Percentiles rank a stretch among this genome's conserved stretches.
Evolutionary conservation across 2,329 filamentous ascomycete species (phyloP).

Genomic region (Talaromyces albobiverticillius): DNA sequence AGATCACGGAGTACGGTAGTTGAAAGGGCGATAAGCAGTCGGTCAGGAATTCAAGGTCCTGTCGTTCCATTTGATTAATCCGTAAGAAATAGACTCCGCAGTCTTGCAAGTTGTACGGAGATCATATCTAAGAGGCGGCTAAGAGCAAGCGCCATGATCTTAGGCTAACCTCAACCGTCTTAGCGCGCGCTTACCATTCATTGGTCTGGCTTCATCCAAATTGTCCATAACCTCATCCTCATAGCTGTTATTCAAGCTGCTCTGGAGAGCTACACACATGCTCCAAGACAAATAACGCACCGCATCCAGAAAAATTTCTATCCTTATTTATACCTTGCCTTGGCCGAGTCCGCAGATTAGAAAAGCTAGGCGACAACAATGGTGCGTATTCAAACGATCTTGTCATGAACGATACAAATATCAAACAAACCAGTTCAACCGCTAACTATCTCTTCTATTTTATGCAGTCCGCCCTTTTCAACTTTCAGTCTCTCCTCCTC

Average conservation of each 20-base stretch:
- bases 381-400: background rate
- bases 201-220: constrained; percentile 1
- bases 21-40: background rate
- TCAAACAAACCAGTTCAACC: background rate
- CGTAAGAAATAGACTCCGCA: too few species aligned
- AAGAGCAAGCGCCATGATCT: background rate
- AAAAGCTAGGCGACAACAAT: background rate
- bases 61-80: background rate
- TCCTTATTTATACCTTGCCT: background rate
- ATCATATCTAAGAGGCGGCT: background rate
- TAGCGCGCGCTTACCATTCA: background rate
- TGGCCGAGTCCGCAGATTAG: background rate
- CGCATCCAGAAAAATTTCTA: background rate
- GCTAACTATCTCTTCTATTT: background rate
- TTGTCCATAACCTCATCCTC: background rate
- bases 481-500: constrained; percentile 94
- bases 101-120: background rate
- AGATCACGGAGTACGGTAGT: background rate
- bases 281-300: background rate
- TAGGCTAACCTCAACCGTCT: background rate
- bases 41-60: background rate
- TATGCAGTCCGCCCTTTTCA: constrained; percentile 87
- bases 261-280: background rate
- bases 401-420: background rate
- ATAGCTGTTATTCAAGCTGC: too few species aligned